Conservation (phyloP, 2,329 filamentous ascomycete species). For the Fusarium haematococcum region DNA sequence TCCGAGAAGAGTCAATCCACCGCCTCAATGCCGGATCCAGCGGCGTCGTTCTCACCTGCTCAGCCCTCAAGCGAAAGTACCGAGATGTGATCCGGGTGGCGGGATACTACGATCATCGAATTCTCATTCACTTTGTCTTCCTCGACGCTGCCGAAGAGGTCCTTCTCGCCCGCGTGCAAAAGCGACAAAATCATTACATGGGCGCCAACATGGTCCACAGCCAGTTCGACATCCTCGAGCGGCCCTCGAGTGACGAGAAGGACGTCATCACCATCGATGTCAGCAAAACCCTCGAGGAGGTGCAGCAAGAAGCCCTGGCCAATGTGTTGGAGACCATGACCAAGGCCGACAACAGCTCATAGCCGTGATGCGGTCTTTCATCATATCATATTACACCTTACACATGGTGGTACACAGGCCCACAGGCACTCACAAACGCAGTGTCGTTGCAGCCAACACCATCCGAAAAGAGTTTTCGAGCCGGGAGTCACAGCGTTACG, state of each 20-base stretch:
- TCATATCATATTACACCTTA: conserved; percentile 1
- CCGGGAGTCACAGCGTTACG: conserved; percentile 45
- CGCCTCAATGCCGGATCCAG: conserved; percentile 67
- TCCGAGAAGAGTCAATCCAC: conserved; percentile 75
- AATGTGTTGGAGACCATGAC: conserved; percentile 67
- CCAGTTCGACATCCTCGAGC: conserved; percentile 90
- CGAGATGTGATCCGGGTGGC: conserved; percentile 89
- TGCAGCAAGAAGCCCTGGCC: conserved; percentile 70
- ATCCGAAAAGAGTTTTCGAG: conserved; percentile 34
- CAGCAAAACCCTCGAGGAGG: conserved; percentile 66
- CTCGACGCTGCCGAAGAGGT: conserved; percentile 82
- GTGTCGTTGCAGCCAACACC: conserved; percentile 9
- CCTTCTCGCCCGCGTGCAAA: conserved; percentile 79
- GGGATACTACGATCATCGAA: conserved; percentile 77
- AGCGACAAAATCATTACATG: conserved; percentile 91
- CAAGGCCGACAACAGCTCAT: conserved; percentile 37
- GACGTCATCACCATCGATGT: conserved; percentile 82
- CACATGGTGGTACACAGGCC: neutral
- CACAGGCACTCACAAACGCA: neutral
- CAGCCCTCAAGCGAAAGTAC: conserved; percentile 96
- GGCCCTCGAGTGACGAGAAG: conserved; percentile 75
- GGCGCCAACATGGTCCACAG: conserved; percentile 94
- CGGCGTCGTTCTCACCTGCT: conserved; percentile 96
- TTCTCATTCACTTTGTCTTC: conserved; percentile 93
- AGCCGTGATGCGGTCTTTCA: conserved; percentile 2